These are phyloP conservation scores for Rosa rugosa DNA, from an alignment of 306 rosid species.

Conservation along the genomic window DNA sequence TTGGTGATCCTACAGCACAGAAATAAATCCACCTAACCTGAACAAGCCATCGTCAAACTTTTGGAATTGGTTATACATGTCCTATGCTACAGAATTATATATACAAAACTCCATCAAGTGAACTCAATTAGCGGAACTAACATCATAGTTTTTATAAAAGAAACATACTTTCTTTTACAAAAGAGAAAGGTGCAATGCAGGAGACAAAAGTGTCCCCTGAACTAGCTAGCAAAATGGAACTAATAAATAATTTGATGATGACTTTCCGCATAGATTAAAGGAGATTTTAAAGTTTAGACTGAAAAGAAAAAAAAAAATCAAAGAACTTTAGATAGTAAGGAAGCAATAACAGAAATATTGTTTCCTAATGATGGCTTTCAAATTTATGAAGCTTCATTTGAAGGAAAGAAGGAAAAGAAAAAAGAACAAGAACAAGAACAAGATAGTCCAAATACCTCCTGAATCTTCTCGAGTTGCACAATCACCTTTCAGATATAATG, in stretches of 20 bases:
- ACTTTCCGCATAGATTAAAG: not conserved
- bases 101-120: not conserved
- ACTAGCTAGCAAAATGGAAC: not conserved
- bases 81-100: not conserved
- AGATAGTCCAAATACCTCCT: conserved; percentile 44
- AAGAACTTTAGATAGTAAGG: not conserved
- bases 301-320: not conserved
- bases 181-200: not conserved
- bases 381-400: not conserved
- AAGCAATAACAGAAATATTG: not conserved
- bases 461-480: conserved; percentile 37
- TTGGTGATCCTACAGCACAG: not conserved
- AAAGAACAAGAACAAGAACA: not conserved
- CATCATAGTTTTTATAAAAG: not conserved
- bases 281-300: not conserved
- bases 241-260: not conserved
- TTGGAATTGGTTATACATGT: not conserved
- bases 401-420: not conserved
- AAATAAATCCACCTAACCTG: not conserved
- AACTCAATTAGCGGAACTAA: not conserved
- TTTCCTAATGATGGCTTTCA: not conserved
- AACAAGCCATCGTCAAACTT: not conserved
- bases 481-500: conserved; percentile 39
- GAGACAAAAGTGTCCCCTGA: not conserved
- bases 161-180: not conserved